Conservation (phyloP, 2,329 filamentous ascomycete genomes). For the Colletotrichum sp. region DNA sequence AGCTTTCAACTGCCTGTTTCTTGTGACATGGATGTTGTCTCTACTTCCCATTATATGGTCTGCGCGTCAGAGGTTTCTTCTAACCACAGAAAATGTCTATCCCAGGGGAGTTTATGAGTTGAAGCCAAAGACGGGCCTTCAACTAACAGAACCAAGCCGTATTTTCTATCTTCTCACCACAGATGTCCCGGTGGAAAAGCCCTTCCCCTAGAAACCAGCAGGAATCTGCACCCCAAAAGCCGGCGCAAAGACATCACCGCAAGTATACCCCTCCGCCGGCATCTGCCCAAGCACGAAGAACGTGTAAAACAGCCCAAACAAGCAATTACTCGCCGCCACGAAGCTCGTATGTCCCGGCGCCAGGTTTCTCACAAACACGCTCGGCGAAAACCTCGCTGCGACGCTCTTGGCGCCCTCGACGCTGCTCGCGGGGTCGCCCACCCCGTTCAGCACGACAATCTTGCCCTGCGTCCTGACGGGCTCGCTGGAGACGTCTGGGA, state of each 20-base stretch:
- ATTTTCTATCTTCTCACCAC: background rate
- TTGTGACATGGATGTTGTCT: background rate
- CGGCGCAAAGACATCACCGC: background rate
- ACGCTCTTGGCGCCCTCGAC: background rate
- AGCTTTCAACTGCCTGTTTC: background rate
- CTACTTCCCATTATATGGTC: background rate
- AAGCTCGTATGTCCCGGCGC: constrained; percentile 3
- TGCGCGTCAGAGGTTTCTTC: background rate
- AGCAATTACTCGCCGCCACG: background rate
- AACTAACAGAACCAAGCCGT: background rate
- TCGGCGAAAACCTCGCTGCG: background rate
- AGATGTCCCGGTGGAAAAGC: background rate
- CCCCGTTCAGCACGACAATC: background rate
- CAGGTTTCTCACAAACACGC: background rate
- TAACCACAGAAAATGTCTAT: background rate
- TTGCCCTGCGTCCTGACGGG: background rate
- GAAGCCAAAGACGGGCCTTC: background rate
- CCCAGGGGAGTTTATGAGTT: no score
- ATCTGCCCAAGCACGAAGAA: background rate
- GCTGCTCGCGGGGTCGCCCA: constrained; percentile 3
- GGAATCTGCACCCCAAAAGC: background rate
- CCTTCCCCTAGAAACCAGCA: background rate
- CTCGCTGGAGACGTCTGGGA: background rate
- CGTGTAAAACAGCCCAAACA: background rate
- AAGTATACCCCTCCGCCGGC: background rate